phyloP scores from a whole-genome alignment of 352 stramenopile genomes.

The Globisporangium echinulatum region DNA sequence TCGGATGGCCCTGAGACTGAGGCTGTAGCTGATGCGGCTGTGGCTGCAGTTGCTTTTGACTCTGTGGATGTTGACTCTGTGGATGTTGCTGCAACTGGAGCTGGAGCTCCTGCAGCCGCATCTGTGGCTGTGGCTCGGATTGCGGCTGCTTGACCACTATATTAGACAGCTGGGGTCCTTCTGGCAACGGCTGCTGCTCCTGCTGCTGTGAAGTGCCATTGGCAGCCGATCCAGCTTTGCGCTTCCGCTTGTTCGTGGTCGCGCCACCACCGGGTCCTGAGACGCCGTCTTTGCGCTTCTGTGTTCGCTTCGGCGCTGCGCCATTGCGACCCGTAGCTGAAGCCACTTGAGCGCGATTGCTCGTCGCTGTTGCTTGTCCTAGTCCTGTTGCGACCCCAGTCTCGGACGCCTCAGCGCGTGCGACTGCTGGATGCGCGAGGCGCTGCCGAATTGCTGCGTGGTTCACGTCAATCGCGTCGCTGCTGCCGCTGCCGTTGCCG shows the following conservation, averaged over 20 bases:
- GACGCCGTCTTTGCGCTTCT: not conserved
- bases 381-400: not conserved
- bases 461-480: slow-evolving; percentile 5
- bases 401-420: not conserved
- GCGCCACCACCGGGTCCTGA: too few species aligned
- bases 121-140: not conserved
- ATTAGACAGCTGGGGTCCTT: too few species aligned
- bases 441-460: slow-evolving; percentile 11
- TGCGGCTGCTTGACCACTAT: not conserved
- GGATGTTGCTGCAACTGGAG: slow-evolving; percentile 1
- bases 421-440: not conserved
- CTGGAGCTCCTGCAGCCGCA: not conserved
- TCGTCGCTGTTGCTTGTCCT: not conserved
- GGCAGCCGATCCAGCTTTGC: not conserved
- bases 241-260: not conserved
- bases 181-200: not conserved
- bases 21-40: not conserved
- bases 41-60: slow-evolving; percentile 1
- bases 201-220: not conserved
- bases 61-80: not conserved
- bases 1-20: not conserved
- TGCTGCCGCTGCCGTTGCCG: not conserved
- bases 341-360: not conserved
- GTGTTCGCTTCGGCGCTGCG: not conserved
- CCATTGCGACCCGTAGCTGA: not conserved